Evolutionary conservation across 2,329 filamentous ascomycete species (phyloP).

Genomic region (Stagonosporopsis rhizophila): DNA sequence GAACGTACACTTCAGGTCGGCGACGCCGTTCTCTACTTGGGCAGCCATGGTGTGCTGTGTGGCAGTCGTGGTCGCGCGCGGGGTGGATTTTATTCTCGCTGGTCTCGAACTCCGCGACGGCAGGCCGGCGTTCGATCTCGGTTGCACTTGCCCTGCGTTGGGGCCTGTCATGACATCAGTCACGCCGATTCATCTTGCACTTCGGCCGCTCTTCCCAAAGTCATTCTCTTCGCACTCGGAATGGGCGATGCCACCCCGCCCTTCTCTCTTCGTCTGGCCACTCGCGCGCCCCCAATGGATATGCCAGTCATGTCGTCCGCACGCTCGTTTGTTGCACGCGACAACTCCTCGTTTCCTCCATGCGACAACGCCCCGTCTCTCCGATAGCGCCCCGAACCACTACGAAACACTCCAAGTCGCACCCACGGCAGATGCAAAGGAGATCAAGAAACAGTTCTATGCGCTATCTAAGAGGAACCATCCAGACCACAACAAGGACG

Average conservation of each 20-base stretch:
- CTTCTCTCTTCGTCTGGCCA: constrained; percentile 23
- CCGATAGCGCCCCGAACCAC: constrained; percentile 64
- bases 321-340: background rate
- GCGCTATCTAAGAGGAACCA: constrained; percentile 89
- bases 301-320: constrained; percentile 27
- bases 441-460: constrained; percentile 96
- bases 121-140: constrained; percentile 7
- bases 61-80: constrained; percentile 5
- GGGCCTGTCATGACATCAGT: constrained; percentile 36
- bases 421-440: constrained; percentile 70
- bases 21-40: constrained; percentile 46
- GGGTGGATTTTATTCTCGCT: constrained; percentile 10
- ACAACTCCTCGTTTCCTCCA: constrained; percentile 51
- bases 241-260: constrained; percentile 42
- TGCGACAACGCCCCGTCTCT: constrained; percentile 49
- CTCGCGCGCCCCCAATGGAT: constrained; percentile 22
- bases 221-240: constrained; percentile 5
- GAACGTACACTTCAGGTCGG: constrained; percentile 48
- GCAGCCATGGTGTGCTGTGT: constrained; percentile 46
- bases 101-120: constrained; percentile 25
- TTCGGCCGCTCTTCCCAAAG: background rate
- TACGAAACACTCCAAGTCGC: constrained; percentile 84
- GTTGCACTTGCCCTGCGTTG: constrained; percentile 21
- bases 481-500: constrained; percentile 84
- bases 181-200: background rate